Percentiles rank a stretch among this genome's conserved stretches.
Conservation (phyloP, 495 filamentous ascomycete genomes). For the Podospora comata region DNA sequence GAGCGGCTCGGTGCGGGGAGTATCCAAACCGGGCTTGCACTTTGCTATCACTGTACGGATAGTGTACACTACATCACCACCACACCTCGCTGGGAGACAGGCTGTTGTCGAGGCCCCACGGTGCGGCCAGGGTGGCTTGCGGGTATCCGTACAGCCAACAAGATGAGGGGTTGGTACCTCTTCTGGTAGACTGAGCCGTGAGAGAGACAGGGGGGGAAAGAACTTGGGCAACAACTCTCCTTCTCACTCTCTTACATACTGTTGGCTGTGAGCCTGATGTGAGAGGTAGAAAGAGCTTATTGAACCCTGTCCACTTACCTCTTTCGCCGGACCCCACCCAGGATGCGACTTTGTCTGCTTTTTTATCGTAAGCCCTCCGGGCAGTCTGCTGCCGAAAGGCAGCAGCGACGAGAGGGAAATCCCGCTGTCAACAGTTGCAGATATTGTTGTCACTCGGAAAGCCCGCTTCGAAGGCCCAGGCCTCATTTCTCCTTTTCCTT, state of each 20-base stretch:
- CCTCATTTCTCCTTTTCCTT: not conserved
- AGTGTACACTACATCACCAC: constrained; percentile 21
- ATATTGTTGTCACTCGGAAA: constrained; percentile 12
- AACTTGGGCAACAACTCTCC: not conserved
- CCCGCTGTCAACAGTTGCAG: not conserved
- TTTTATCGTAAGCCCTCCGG: not conserved
- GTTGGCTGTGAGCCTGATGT: not conserved
- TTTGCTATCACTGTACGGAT: not conserved
- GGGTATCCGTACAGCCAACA: not conserved
- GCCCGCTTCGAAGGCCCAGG: not conserved
- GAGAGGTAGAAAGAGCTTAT: not conserved
- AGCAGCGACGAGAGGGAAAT: not conserved
- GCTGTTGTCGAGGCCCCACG: not conserved
- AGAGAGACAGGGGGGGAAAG: too few relatives aligned
- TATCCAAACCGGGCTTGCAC: constrained; percentile 13
- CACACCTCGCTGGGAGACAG: constrained; percentile 14
- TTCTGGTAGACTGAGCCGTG: not conserved
- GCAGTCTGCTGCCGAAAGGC: not conserved
- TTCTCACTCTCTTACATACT: not conserved
- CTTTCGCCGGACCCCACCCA: constrained; percentile 12
- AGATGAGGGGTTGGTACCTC: constrained; percentile 8
- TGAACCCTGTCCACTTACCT: constrained; percentile 8
- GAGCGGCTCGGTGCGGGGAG: constrained; percentile 14
- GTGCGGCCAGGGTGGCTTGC: constrained; percentile 7
- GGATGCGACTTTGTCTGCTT: constrained; percentile 16